Conservation (phyloP, 169 alveolate genomes). For the Eimeria sp. region DNA sequence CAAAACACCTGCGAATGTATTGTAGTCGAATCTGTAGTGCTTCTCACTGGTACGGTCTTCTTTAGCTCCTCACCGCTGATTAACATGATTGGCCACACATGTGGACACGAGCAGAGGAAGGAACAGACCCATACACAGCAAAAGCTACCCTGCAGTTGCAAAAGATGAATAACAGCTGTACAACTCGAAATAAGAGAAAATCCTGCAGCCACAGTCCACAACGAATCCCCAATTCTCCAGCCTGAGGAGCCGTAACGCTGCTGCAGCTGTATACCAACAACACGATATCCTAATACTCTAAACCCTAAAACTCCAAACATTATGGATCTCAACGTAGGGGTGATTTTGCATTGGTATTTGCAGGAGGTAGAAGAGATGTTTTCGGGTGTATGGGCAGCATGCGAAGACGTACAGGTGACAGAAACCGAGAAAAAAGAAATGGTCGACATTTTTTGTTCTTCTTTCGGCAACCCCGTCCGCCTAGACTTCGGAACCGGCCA, state of each 20-base stretch:
- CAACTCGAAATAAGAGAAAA: background rate
- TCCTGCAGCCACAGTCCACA: background rate
- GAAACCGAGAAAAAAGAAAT: slow-evolving; percentile 50
- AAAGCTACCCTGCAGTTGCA: background rate
- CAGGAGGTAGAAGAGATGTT: slow-evolving; percentile 11
- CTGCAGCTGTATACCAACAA: too few relatives aligned
- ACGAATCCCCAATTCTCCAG: too few relatives aligned
- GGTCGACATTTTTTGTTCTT: slow-evolving; percentile 86
- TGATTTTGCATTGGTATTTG: background rate
- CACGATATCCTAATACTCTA: too few relatives aligned
- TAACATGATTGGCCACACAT: too few relatives aligned
- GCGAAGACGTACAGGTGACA: background rate
- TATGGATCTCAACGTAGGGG: too few relatives aligned
- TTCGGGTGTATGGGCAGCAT: background rate
- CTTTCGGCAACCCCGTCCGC: slow-evolving; percentile 97
- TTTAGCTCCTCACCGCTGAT: too few relatives aligned
- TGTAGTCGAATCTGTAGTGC: too few relatives aligned
- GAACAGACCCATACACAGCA: background rate
- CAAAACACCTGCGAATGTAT: too few relatives aligned
- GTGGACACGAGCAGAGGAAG: background rate
- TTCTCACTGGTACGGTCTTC: too few relatives aligned
- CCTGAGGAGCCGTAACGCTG: background rate
- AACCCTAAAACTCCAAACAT: background rate
- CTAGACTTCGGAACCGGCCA: slow-evolving; percentile 99
- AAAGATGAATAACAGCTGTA: background rate